Conservation (phyloP, 805 yeast genomes). For the Candida sakaeoensis region DNA sequence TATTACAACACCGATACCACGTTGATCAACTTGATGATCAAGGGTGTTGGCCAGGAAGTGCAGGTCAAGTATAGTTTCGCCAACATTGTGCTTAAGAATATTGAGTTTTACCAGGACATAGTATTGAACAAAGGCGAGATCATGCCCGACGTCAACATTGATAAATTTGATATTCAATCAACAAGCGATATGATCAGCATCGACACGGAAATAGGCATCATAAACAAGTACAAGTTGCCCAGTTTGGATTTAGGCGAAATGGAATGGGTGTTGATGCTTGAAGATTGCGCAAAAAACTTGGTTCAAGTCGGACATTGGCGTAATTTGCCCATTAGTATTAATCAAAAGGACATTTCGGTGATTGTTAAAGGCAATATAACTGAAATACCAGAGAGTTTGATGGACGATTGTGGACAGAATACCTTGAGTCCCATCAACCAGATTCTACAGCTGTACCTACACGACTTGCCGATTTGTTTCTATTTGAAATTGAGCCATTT, state of each 20-base stretch:
- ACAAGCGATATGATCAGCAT: not conserved
- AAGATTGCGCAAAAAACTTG: slow-evolving; percentile 21
- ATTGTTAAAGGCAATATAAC: slow-evolving; percentile 18
- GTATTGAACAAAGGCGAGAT: slow-evolving; percentile 10
- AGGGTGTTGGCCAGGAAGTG: slow-evolving; percentile 12
- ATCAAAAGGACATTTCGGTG: slow-evolving; percentile 15
- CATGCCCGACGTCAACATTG: slow-evolving; percentile 16
- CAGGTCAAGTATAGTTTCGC: slow-evolving; percentile 18
- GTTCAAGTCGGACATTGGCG: slow-evolving; percentile 23
- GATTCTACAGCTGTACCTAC: slow-evolving; percentile 17
- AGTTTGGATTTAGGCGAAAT: slow-evolving; percentile 17
- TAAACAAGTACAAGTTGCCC: slow-evolving; percentile 5
- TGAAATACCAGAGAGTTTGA: slow-evolving; percentile 17
- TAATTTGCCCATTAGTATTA: slow-evolving; percentile 11
- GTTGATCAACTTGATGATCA: slow-evolving; percentile 19
- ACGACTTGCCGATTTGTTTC: slow-evolving; percentile 15
- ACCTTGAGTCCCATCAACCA: slow-evolving; percentile 18
- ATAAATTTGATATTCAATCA: slow-evolving; percentile 12
- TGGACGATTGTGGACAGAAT: slow-evolving; percentile 17
- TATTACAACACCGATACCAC: slow-evolving; percentile 15
- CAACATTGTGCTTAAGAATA: slow-evolving; percentile 12
- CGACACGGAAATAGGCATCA: not conserved
- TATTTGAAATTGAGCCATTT: slow-evolving; percentile 15
- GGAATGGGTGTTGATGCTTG: slow-evolving; percentile 25
- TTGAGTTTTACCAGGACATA: slow-evolving; percentile 14